phyloP scores from a whole-genome alignment of 2,329 filamentous ascomycete species.

The Allantophomopsis lycopodina region DNA sequence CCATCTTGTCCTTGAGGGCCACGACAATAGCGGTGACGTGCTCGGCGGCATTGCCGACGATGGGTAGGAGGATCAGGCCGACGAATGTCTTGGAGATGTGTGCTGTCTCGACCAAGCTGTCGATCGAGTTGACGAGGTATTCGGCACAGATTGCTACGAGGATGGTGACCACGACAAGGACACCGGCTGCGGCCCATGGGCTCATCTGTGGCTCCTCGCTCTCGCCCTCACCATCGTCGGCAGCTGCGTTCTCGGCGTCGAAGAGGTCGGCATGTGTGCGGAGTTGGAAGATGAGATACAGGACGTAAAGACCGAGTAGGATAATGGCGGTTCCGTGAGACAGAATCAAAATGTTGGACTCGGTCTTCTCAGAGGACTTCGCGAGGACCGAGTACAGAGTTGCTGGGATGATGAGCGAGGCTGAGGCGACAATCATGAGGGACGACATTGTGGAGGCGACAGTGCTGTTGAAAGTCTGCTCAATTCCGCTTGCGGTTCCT shows the following conservation, averaged over 20 bases:
- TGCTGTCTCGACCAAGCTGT: constrained; percentile 52
- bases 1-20: constrained; percentile 64
- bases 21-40: constrained; percentile 74
- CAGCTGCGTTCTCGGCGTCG: constrained; percentile 30
- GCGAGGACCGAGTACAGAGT: constrained; percentile 55
- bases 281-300: constrained; percentile 70
- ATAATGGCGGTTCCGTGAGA: constrained; percentile 68
- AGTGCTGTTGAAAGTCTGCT: constrained; percentile 63
- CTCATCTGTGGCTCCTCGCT: constrained; percentile 39
- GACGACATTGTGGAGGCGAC: constrained; percentile 66
- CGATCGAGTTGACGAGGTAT: constrained; percentile 65
- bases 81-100: constrained; percentile 72
- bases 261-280: constrained; percentile 63
- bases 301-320: constrained; percentile 57
- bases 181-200: constrained; percentile 47
- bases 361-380: constrained; percentile 25
- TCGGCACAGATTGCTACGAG: constrained; percentile 63
- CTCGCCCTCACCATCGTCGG: constrained; percentile 15
- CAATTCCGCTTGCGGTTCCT: constrained; percentile 39
- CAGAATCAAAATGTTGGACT: constrained; percentile 49
- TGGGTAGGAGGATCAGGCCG: constrained; percentile 65
- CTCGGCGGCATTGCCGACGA: constrained; percentile 69
- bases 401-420: constrained; percentile 67
- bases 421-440: constrained; percentile 46
- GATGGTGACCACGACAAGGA: constrained; percentile 56